Base-by-base conservation (phyloP, 108 stramenopile species). In the Hondaea fermentalgiana region DNA sequence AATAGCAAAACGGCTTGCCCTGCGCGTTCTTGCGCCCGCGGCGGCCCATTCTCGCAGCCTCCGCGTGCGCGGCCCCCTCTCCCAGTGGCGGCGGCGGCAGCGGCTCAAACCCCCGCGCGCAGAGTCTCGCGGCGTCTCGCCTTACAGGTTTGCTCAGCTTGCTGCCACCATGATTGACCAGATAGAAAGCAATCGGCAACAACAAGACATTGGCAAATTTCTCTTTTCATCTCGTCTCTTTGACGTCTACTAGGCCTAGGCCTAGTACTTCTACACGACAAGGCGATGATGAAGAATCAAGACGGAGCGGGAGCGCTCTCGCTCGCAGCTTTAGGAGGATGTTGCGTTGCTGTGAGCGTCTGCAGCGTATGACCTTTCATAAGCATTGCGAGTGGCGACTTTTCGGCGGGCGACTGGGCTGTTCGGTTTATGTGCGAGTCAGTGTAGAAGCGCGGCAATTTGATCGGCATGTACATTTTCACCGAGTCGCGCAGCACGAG, bases 1-100 rank as follows among this genome's bases (percentile, higher is more conserved):
- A 88, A 43, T 88, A 88, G 88, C 88, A 88, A 17, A 72, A 88
- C 0, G 47, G 44, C 35, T 35, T 64, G 17, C 45, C 45, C 72
- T 88, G 25, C 43, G 72, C 87, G 45, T n/a, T 43, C 47, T 47
- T 64, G 23, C 88, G 88, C 72, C 29, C 29, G 51, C 55, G 45
- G 5, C 88, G 88, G 45, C 88, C 88, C 88, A 88, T 88, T 45
- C 25, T 83, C 35, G 64, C 25, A 0, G 10, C 10, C 25, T 8
- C 64, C 64, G 35, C 64, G 42, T 10, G 42, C 25, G 2, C 35
- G 42, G 0, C 25, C 42, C 35, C 42, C 17, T 14, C 35, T 23
- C 42, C 0, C 64, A 17, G 14, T 42, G 8, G 14, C 64, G 5
- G 8, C 42, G 21, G 64, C 35, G 21, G 21, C 64, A 17, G 35